phyloP scores from a whole-genome alignment of 2,329 filamentous ascomycete species.

The Colletotrichum tofieldiae region DNA sequence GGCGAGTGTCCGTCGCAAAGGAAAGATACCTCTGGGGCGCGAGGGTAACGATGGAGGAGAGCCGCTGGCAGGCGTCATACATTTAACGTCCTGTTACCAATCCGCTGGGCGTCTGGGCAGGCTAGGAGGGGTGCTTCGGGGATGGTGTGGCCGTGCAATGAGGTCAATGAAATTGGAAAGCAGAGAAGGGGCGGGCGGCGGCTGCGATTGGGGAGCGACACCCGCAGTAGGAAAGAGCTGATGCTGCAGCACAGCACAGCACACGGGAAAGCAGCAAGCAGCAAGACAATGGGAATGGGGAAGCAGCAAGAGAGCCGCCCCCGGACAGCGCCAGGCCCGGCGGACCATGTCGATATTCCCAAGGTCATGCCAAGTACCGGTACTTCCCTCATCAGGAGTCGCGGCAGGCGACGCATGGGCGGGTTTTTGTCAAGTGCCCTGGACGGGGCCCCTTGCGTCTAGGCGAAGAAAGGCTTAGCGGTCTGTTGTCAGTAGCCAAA shows the following conservation, averaged over 20 bases:
- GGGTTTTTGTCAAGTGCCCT: conserved; percentile 31
- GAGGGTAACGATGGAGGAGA: conserved; percentile 31
- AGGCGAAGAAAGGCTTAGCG: conserved; percentile 35
- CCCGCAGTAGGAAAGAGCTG: not conserved
- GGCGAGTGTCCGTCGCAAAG: conserved; percentile 4
- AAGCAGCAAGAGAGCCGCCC: conserved; percentile 34
- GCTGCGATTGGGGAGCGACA: conserved; percentile 13
- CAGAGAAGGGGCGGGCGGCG: not conserved
- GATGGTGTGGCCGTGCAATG: conserved; percentile 43
- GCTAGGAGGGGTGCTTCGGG: conserved; percentile 37
- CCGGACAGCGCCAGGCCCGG: conserved; percentile 37
- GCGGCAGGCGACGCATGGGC: conserved; percentile 35
- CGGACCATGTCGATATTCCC: conserved; percentile 38
- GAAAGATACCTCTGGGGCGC: conserved; percentile 28
- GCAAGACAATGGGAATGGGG: conserved; percentile 22
- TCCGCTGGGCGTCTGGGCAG: conserved; percentile 36
- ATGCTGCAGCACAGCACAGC: not conserved
- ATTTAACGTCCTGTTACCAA: conserved; percentile 43
- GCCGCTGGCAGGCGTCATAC: conserved; percentile 42
- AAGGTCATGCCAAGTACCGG: conserved; percentile 38
- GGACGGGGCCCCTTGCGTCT: conserved; percentile 37
- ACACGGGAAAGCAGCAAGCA: conserved; percentile 6
- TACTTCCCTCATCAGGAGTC: conserved; percentile 16
- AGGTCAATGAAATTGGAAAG: conserved; percentile 41
- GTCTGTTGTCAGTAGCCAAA: conserved; percentile 37